Percentiles rank a stretch among this genome's conserved stretches.
These are phyloP conservation scores for Leccinum fibrillosum DNA, from an alignment of 768 basidiomycete species.

Conservation along the genomic window DNA sequence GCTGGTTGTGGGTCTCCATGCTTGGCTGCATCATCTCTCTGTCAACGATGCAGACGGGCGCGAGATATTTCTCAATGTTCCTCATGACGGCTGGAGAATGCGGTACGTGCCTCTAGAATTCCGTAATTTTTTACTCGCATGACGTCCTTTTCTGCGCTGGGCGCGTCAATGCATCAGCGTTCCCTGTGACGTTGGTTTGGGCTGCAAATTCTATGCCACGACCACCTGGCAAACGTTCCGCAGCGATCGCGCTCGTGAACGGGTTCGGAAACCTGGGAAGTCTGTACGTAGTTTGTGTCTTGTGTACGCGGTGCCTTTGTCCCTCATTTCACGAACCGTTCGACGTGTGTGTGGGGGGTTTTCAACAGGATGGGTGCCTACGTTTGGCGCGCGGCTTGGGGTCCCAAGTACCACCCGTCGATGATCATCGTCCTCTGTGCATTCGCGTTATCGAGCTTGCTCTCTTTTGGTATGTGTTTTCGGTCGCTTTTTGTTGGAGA, in stretches of 20 bases:
- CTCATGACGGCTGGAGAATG: slow-evolving; percentile 40
- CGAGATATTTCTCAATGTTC: slow-evolving; percentile 59
- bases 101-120: slow-evolving; percentile 24
- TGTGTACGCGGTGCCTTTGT: background rate
- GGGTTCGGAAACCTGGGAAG: slow-evolving; percentile 58
- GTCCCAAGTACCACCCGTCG: slow-evolving; percentile 59
- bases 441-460: slow-evolving; percentile 28
- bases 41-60: slow-evolving; percentile 47
- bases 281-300: slow-evolving; percentile 38
- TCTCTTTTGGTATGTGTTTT: slow-evolving; percentile 32
- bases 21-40: slow-evolving; percentile 58
- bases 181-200: slow-evolving; percentile 51
- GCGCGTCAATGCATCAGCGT: slow-evolving; percentile 26
- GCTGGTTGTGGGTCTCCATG: slow-evolving; percentile 60
- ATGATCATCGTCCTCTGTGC: slow-evolving; percentile 48
- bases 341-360: background rate
- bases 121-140: background rate
- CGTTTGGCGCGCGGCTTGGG: slow-evolving; percentile 58
- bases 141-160: background rate
- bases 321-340: background rate
- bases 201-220: slow-evolving; percentile 58
- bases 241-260: slow-evolving; percentile 61
- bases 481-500: background rate
- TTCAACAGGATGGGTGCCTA: slow-evolving; percentile 53
- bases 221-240: slow-evolving; percentile 50